These are phyloP conservation scores for Microbotryum silenes-acaulis DNA, from an alignment of 1,284 basidiomycete genomes.

Conservation along the genomic window DNA sequence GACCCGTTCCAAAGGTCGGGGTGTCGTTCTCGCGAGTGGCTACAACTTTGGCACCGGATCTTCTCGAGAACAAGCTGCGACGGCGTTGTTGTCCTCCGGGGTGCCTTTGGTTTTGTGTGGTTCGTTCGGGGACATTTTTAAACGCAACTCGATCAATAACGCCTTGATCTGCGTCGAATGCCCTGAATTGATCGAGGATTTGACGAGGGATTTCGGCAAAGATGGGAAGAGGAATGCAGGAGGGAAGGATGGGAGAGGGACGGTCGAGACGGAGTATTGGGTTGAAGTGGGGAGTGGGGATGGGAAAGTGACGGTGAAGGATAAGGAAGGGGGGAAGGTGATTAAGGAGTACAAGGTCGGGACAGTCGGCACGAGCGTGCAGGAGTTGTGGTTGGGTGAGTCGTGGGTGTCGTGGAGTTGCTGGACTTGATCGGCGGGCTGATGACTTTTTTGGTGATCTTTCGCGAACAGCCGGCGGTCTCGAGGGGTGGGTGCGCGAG, in stretches of 20 bases:
- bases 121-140: slow-evolving; percentile 98
- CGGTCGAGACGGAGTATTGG: slow-evolving; percentile 61
- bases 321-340: slow-evolving; percentile 47
- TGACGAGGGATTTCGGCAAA: slow-evolving; percentile 66
- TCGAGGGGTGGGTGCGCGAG: slow-evolving; percentile 49
- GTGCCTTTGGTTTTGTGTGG: slow-evolving; percentile 89
- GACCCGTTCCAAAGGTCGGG: slow-evolving; percentile 42
- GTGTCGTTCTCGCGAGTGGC: slow-evolving; percentile 78
- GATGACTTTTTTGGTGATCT: background rate
- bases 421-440: no score
- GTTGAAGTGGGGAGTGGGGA: slow-evolving; percentile 62
- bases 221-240: slow-evolving; percentile 67
- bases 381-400: slow-evolving; percentile 59
- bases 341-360: slow-evolving; percentile 59
- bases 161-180: slow-evolving; percentile 91
- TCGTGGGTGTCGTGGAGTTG: background rate
- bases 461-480: slow-evolving; percentile 42
- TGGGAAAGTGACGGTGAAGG: slow-evolving; percentile 51
- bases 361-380: slow-evolving; percentile 78
- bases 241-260: slow-evolving; percentile 67
- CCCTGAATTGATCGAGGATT: slow-evolving; percentile 76
- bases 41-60: slow-evolving; percentile 99
- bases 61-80: slow-evolving; percentile 97
- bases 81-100: slow-evolving; percentile 88
- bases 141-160: slow-evolving; percentile 98